Evolutionary conservation across 768 basidiomycete species (phyloP).

Genomic region (Macrolepiota fuliginosa): DNA sequence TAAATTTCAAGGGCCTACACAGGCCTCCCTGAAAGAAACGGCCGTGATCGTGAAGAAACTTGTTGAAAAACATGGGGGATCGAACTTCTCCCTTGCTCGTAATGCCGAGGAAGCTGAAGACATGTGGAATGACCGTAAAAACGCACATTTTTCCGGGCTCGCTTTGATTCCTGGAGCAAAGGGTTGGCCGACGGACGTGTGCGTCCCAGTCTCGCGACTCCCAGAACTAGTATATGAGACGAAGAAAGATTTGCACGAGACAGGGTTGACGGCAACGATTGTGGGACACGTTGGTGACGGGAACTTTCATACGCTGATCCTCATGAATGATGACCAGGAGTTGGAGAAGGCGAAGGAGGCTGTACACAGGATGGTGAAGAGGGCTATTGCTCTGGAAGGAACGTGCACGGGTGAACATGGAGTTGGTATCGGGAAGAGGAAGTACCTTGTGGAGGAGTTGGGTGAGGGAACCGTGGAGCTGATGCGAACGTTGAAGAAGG

Average conservation of each 20-base stretch:
- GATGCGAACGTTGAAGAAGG: conserved; percentile 79
- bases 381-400: conserved; percentile 70
- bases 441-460: conserved; percentile 79
- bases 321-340: conserved; percentile 61
- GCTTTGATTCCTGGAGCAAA: conserved; percentile 54
- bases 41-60: conserved; percentile 57
- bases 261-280: conserved; percentile 61
- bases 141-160: conserved; percentile 55
- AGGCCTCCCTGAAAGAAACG: conserved; percentile 57
- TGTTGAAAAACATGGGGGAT: conserved; percentile 63
- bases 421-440: conserved; percentile 81
- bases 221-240: conserved; percentile 68
- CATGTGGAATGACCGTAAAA: conserved; percentile 76
- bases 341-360: conserved; percentile 35
- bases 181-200: conserved; percentile 77
- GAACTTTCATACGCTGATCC: conserved; percentile 45
- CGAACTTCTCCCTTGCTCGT: conserved; percentile 63
- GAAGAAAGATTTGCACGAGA: conserved; percentile 59
- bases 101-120: conserved; percentile 62
- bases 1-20: conserved; percentile 78
- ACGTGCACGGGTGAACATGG: conserved; percentile 90
- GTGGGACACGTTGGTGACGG: conserved; percentile 80
- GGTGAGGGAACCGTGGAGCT: conserved; percentile 79
- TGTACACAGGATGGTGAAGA: conserved; percentile 60
- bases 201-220: conserved; percentile 65